Conservation (phyloP, 805 yeast genomes). For the Pichia manshurica region DNA sequence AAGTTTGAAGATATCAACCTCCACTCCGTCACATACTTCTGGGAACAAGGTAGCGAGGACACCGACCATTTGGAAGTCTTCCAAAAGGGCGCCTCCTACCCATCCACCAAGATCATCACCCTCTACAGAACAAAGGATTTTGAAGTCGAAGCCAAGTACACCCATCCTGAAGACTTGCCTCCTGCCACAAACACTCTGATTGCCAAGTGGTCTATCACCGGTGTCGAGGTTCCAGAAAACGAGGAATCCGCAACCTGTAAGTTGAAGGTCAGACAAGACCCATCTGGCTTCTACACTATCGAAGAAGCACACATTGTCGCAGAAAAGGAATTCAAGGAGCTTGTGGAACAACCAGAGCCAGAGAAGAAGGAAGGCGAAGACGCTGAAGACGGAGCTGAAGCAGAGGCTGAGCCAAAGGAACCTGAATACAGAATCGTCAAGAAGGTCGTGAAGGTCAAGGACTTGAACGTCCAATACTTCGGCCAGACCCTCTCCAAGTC, state of each 20-base stretch:
- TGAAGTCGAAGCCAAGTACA: constrained; percentile 78
- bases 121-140: constrained; percentile 89
- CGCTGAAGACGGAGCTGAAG: constrained; percentile 13
- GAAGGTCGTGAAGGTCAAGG: constrained; percentile 89
- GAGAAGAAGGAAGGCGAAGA: constrained; percentile 31
- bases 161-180: constrained; percentile 69
- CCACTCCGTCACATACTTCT: constrained; percentile 86
- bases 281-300: constrained; percentile 89
- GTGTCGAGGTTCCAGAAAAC: constrained; percentile 76
- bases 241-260: constrained; percentile 77
- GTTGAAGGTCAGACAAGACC: constrained; percentile 93
- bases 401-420: constrained; percentile 53
- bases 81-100: constrained; percentile 90
- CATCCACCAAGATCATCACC: constrained; percentile 93
- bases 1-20: constrained; percentile 94
- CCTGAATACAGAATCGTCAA: constrained; percentile 86
- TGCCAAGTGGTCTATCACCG: constrained; percentile 82
- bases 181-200: constrained; percentile 57
- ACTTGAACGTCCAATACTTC: constrained; percentile 53
- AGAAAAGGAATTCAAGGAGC: constrained; percentile 85
- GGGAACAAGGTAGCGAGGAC: constrained; percentile 93
- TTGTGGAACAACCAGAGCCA: constrained; percentile 56
- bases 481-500: constrained; percentile 58
- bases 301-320: constrained; percentile 94
- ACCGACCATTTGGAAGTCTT: constrained; percentile 91